These are phyloP conservation scores for Ustulina deusta DNA, from an alignment of 2,329 filamentous ascomycete genomes.

Conservation along the genomic window DNA sequence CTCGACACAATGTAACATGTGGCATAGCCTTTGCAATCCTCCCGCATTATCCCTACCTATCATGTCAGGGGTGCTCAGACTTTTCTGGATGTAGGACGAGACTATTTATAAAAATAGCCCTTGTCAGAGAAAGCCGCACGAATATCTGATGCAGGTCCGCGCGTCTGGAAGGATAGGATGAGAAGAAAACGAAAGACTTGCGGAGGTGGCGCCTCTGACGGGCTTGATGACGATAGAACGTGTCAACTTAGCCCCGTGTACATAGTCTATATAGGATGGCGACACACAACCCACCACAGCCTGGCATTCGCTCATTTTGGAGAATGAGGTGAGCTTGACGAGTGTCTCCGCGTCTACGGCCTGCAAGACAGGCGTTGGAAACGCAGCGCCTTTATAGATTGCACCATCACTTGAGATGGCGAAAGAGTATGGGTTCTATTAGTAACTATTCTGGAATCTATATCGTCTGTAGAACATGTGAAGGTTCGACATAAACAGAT, in stretches of 20 bases:
- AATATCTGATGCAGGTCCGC: conserved; percentile 28
- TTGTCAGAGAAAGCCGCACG: conserved; percentile 19
- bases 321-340: neutral
- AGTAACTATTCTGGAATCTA: conserved; percentile 32
- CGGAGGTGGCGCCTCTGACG: conserved; percentile 27
- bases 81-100: conserved; percentile 28
- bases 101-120: conserved; percentile 34
- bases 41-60: conserved; percentile 30
- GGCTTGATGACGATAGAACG: neutral
- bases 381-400: neutral
- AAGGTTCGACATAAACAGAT: conserved; percentile 28
- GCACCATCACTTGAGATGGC: neutral
- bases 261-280: conserved; percentile 5
- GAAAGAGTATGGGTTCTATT: conserved; percentile 20
- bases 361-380: neutral
- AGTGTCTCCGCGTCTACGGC: neutral
- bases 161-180: conserved; percentile 13
- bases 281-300: neutral
- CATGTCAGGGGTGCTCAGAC: conserved; percentile 19
- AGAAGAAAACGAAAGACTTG: neutral
- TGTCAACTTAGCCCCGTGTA: neutral
- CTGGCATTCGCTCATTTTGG: neutral
- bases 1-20: conserved; percentile 15
- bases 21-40: conserved; percentile 21
- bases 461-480: conserved; percentile 24